Percentiles rank a stretch among this genome's conserved stretches.
Evolutionary conservation across 306 rosid species (phyloP).

Genomic region (Citrullus colocynthis): DNA sequence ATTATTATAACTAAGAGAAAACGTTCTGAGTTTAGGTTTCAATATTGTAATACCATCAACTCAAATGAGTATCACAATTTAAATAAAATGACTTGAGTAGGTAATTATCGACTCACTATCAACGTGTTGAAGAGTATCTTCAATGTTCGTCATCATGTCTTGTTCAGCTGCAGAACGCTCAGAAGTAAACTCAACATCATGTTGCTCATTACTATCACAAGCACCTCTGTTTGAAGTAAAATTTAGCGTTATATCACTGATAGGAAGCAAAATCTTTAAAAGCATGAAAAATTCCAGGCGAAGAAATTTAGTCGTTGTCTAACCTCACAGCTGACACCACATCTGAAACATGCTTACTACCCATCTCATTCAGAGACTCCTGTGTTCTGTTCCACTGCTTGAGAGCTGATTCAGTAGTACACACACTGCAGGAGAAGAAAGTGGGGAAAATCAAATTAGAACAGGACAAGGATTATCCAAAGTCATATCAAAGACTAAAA

Average conservation of each 20-base stretch:
- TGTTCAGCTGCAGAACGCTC: constrained; percentile 47
- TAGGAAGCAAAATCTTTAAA: background rate
- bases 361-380: constrained; percentile 52
- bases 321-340: constrained; percentile 62
- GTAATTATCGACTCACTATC: constrained; percentile 27
- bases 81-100: background rate
- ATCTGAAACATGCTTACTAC: constrained; percentile 35
- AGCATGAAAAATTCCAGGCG: background rate
- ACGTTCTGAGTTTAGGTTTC: background rate
- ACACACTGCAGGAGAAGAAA: constrained; percentile 23
- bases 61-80: background rate
- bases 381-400: constrained; percentile 51
- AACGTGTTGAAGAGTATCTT: constrained; percentile 38
- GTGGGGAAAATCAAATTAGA: constrained; percentile 2
- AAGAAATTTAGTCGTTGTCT: background rate
- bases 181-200: constrained; percentile 52
- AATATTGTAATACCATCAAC: background rate
- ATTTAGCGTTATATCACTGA: background rate
- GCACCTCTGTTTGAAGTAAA: constrained; percentile 33
- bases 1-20: background rate
- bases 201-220: constrained; percentile 45
- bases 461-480: background rate
- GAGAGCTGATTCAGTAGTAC: constrained; percentile 41
- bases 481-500: background rate
- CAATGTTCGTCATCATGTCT: constrained; percentile 46